Evolutionary conservation across 2,329 filamentous ascomycete species (phyloP).

Genomic region (Sarocladiaceae sp.): DNA sequence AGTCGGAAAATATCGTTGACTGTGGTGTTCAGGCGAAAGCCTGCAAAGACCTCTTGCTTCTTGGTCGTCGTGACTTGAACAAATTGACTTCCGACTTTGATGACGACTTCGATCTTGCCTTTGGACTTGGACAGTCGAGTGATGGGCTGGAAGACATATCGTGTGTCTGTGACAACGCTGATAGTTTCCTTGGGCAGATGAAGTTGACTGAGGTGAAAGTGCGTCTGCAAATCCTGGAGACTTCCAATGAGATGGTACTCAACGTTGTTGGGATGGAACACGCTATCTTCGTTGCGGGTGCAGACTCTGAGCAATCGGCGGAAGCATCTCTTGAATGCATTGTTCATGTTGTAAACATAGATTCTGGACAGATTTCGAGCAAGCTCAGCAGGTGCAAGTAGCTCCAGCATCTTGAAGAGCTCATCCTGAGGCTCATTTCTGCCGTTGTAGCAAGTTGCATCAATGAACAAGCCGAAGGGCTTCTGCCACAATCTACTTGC

Average conservation of each 20-base stretch:
- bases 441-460: constrained; percentile 68
- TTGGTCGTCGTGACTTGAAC: constrained; percentile 66
- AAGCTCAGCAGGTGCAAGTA: constrained; percentile 58
- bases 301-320: constrained; percentile 58
- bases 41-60: constrained; percentile 64
- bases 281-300: constrained; percentile 54
- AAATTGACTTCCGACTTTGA: constrained; percentile 66
- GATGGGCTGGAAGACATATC: constrained; percentile 62
- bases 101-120: constrained; percentile 65
- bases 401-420: constrained; percentile 59
- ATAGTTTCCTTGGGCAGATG: constrained; percentile 68
- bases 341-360: constrained; percentile 73
- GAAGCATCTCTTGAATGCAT: constrained; percentile 65
- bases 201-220: constrained; percentile 63
- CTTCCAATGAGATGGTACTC: constrained; percentile 64
- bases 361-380: constrained; percentile 55
- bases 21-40: constrained; percentile 56
- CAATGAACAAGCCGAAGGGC: constrained; percentile 63
- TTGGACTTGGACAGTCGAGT: constrained; percentile 64
- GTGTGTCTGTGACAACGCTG: constrained; percentile 61
- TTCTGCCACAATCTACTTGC: constrained; percentile 67
- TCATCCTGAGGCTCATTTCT: constrained; percentile 63
- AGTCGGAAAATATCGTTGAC: constrained; percentile 69
- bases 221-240: constrained; percentile 59
- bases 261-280: constrained; percentile 61